Evolutionary conservation across 768 basidiomycete species (phyloP), one percentile per base, ranked within the genome.

Genomic region (Agrocybe pediades): DNA sequence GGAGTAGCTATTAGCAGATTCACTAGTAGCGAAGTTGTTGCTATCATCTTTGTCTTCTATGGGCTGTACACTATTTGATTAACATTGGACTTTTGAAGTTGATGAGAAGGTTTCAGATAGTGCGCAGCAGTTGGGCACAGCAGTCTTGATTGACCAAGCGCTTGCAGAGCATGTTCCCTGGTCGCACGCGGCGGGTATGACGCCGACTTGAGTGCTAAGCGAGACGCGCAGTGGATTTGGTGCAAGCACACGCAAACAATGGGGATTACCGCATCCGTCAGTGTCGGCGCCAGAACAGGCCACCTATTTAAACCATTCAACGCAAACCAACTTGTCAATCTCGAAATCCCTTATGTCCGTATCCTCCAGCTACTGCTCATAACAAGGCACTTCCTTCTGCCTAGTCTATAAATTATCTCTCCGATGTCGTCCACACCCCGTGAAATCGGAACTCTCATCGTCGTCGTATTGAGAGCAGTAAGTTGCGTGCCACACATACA

Each of bases 381-480:
- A 48, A 41, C 42, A 55, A 25, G 29, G 17, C 39, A 26, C 25
- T 23, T 27, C 36, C 53, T 44, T 52, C 47, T 51, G 51, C 58
- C 50, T 26, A 42, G 56, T 46, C 58, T 25, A 40, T 26, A 27
- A n/a, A n/a, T 46, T 29, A 46, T 46, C 36, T 41, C 39, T 61
- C 48, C 58, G 65, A 88, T 89, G 86, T 75, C 85, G 56, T 70
- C 78, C 55, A 73, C 81, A 50, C 78, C 86, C 54, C 82, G 80
- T 58, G 86, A 91, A 73, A 89, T 98, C 56, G 96, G 95, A 30
- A 98, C 95, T 17, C 84, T 98, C 70, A 87, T 98, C 59, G 90
- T 88, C 45, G 93, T 98, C 63, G 84, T 98, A 30, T 81, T 96
- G 58, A 93, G 95, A 77, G 95, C 93, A 65, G 95, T 96, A 74